Evolutionary conservation across 805 yeast species (phyloP), one percentile per base, ranked within the genome.

Genomic region (Hanseniaspora osmophila): DNA sequence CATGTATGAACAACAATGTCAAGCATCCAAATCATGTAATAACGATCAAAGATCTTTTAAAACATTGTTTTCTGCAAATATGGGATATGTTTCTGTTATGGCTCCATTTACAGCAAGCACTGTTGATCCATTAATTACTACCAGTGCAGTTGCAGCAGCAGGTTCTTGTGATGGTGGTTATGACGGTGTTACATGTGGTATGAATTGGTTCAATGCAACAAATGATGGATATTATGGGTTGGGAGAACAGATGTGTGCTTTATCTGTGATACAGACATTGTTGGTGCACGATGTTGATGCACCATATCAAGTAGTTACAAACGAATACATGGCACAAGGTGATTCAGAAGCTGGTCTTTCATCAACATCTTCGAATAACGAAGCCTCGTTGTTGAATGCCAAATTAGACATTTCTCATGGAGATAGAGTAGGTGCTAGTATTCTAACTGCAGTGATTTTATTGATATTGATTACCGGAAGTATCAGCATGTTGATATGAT

Each of bases 391-490:
- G 16, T 37, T 54, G 48, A 53, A 52, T 52, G 54, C 54, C 44
- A 48, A 54, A 37, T 60, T 80, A 42, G 64, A 60, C 0, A 75
- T 87, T 39, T 66, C 76, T 0, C 60, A 67, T 0, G 77, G 74
- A 48, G 95, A 85, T 57, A 74, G 71, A 54, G 95, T 86, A 1
- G 97, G 97, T 43, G 96, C 96, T 1, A 94, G 94, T 42, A 67
- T 88, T 18, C 61, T 85, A 39, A 90, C 98, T 0, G 94, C 88
- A 0, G 61, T 85, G 6, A 78, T 82, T 1, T 60, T 85, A 51
- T 74, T 75, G 1, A 58, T 70, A 2, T 54, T 86, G 19, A 59
- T 78, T 17, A 85, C 79, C 33, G 77, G 87, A 19, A 72, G 83
- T 30, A 67, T 78, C 32, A 87, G 97, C 96, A 80, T 90, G 88